These are phyloP conservation scores for Mucor indicus DNA, from an alignment of 371 early-diverging fungal species.

Conservation along the genomic window DNA sequence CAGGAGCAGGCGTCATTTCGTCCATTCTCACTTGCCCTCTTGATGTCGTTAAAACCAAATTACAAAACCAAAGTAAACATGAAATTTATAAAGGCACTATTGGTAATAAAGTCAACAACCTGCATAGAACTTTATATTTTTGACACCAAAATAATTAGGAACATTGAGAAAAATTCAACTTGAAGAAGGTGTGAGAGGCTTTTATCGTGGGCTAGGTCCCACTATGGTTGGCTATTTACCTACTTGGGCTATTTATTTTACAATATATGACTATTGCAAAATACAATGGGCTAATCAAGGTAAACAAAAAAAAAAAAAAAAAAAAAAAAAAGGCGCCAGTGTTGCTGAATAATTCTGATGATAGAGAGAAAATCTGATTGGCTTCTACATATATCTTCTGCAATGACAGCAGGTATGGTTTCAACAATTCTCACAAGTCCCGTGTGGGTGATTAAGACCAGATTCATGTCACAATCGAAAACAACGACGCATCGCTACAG, in stretches of 20 bases:
- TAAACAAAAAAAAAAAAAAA: conserved; percentile 23
- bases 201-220: conserved; percentile 89
- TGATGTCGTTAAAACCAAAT: conserved; percentile 92
- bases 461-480: conserved; percentile 83
- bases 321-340: too few relatives aligned
- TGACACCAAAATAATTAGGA: too few relatives aligned
- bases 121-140: neutral
- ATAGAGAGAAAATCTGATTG: too few relatives aligned
- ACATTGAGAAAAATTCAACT: conserved; percentile 74
- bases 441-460: conserved; percentile 94
- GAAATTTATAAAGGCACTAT: conserved; percentile 44
- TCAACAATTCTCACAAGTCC: conserved; percentile 84
- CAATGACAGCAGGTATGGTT: conserved; percentile 81
- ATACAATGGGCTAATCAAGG: conserved; percentile 12
- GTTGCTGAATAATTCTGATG: too few relatives aligned
- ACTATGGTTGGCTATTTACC: conserved; percentile 89
- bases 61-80: conserved; percentile 83
- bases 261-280: conserved; percentile 74
- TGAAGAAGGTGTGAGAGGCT: conserved; percentile 86
- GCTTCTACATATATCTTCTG: conserved; percentile 76
- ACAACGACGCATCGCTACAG: conserved; percentile 68
- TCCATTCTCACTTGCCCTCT: conserved; percentile 89
- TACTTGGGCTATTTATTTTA: conserved; percentile 91
- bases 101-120: conserved; percentile 14
- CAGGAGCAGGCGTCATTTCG: conserved; percentile 80